Evolutionary conservation across 1,139 yeast genomes (phyloP), one percentile per base, ranked within the genome.

Genomic region (Fermentozyma sake): DNA sequence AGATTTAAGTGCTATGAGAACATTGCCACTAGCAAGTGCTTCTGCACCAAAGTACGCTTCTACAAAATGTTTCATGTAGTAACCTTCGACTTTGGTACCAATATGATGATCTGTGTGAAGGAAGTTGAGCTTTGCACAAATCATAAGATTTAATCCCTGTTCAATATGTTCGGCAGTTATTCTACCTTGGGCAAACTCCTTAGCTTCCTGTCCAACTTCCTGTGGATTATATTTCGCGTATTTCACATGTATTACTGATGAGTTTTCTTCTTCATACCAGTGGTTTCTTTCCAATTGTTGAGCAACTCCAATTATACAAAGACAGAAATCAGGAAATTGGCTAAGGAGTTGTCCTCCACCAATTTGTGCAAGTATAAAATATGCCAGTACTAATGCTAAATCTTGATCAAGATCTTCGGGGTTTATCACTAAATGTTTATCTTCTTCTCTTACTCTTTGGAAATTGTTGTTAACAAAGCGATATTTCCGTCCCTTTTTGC

Each of bases 61-160:
- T 29, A 73, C 58, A 23, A 58, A 58, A 28, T 58, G 53, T 26
- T 60, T 58, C 56, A 73, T 52, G 38, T 61, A 64, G 28, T 47
- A 44, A 2, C 77, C 76, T 35, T 70, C 76, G 13, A 72, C 49
- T 31, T 57, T 61, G 9, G 70, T 64, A 4, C 74, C 73, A 16
- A 72, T 63, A 43, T 71, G 76, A 41, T 73, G 79, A 45, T 73
- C 79, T 1, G 79, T 70, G 40, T 72, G 79, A 34, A 72, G 57
- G 39, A 72, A 73, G 41, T 72, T 71, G 33, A 73, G 55, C 36
- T 71, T 72, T 11, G 76, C 54, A 17, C 75, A 68, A 20, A 64
- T 50, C 38, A 72, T 35, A 18, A 73, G 50, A 37, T 61, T 56
- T 20, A 66, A 47, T 2, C 78, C 78, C 52, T 57, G 55, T 18